These are phyloP conservation scores for Globisporangium cystogenes DNA, from an alignment of 352 stramenopile species.

Conservation along the genomic window DNA sequence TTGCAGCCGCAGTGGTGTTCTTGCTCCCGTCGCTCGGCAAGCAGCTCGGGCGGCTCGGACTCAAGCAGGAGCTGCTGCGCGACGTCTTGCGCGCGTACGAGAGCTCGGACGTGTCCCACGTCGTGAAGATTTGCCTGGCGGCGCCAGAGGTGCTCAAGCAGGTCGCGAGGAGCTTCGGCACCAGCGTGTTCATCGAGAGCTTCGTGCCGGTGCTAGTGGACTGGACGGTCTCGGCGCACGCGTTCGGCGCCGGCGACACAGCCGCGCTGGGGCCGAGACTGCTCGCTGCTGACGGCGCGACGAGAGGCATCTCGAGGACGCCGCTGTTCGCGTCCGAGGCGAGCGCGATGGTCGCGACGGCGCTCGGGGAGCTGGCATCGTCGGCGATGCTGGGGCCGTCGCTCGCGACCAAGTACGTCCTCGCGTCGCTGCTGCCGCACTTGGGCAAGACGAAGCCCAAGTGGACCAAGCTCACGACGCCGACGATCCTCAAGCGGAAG, in stretches of 20 bases:
- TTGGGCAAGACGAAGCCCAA: conserved; percentile 45
- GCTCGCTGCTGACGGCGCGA: background rate
- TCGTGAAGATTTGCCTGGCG: conserved; percentile 37
- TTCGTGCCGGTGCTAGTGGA: conserved; percentile 64
- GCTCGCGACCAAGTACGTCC: conserved; percentile 53
- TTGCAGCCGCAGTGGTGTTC: conserved; percentile 50
- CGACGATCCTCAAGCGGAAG: conserved; percentile 22
- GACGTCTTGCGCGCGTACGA: conserved; percentile 61
- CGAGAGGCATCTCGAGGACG: conserved; percentile 8
- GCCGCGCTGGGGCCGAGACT: conserved; percentile 1
- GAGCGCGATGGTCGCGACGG: conserved; percentile 32
- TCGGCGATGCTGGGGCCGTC: conserved; percentile 45
- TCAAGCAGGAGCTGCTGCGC: conserved; percentile 28
- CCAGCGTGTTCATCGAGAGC: conserved; percentile 30
- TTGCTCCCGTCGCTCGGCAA: conserved; percentile 37
- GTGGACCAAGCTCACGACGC: conserved; percentile 52
- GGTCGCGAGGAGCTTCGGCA: conserved; percentile 43
- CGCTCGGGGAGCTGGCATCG: conserved; percentile 47
- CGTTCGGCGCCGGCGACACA: background rate
- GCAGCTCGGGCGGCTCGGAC: conserved; percentile 29
- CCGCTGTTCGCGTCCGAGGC: conserved; percentile 42
- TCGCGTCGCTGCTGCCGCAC: conserved; percentile 45
- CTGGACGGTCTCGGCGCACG: conserved; percentile 41
- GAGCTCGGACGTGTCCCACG: conserved; percentile 24
- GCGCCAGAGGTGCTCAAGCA: conserved; percentile 44